These are phyloP conservation scores for Margaritispora aquatica DNA, from an alignment of 495 filamentous ascomycete genomes.

Conservation along the genomic window DNA sequence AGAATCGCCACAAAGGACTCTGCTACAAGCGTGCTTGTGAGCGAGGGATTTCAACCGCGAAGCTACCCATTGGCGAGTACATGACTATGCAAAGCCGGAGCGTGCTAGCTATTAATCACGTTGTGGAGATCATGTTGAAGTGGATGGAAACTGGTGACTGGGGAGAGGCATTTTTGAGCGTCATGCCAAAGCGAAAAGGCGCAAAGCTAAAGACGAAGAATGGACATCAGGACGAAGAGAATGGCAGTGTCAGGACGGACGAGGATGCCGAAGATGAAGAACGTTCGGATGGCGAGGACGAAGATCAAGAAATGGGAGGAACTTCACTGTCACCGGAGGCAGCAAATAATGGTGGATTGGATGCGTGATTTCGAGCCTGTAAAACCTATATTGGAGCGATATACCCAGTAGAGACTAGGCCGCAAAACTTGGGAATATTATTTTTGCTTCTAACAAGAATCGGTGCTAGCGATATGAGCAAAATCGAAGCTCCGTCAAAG, in stretches of 20 bases:
- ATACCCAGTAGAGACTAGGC: no score
- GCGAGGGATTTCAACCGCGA: conserved; percentile 75
- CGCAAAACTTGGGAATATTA: no score
- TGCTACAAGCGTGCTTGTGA: conserved; percentile 79
- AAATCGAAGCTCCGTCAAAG: no score
- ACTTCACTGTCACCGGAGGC: neutral
- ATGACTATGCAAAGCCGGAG: conserved; percentile 80
- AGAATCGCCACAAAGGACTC: conserved; percentile 88
- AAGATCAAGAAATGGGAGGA: neutral
- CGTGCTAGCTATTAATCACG: conserved; percentile 89
- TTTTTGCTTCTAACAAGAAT: no score
- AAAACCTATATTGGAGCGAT: neutral
- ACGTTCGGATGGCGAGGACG: neutral
- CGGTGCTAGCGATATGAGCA: no score
- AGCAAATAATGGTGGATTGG: neutral
- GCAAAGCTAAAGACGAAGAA: conserved; percentile 42
- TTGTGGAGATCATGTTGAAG: conserved; percentile 89
- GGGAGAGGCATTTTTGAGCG: conserved; percentile 79
- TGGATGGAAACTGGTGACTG: conserved; percentile 88
- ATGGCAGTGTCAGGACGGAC: conserved; percentile 1
- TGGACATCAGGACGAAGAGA: neutral
- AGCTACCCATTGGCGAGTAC: conserved; percentile 86
- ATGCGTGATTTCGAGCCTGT: neutral
- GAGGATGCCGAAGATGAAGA: neutral
- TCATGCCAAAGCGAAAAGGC: conserved; percentile 85